phyloP scores from a whole-genome alignment of 1,284 basidiomycete species.

The Cutaneotrichosporon arboriforme region DNA sequence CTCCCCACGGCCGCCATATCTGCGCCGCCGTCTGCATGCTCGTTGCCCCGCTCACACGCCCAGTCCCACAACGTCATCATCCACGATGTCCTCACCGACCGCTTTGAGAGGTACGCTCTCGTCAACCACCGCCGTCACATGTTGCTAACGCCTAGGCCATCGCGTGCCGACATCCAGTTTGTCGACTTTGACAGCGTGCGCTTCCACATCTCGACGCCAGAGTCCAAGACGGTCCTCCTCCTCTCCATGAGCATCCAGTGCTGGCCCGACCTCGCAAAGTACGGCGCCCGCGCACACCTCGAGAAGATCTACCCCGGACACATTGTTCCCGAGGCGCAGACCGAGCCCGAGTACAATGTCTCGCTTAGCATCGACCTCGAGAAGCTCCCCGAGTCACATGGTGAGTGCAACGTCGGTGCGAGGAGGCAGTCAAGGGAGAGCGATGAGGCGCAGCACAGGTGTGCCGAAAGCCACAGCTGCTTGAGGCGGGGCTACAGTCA shows the following conservation, averaged over 20 bases:
- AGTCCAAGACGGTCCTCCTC: conserved; percentile 68
- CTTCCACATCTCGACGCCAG: conserved; percentile 84
- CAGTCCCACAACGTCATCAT: conserved; percentile 90
- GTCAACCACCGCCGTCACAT: background rate
- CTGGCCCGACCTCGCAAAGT: conserved; percentile 86
- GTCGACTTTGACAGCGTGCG: conserved; percentile 97
- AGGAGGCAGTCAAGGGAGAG: background rate
- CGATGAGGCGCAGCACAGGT: too few species aligned
- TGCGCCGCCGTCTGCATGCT: too few species aligned
- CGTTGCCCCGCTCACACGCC: background rate
- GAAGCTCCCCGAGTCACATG: conserved; percentile 67
- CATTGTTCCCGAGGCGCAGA: conserved; percentile 45
- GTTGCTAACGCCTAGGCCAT: conserved; percentile 57
- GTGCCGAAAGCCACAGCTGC: too few species aligned
- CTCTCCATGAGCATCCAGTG: conserved; percentile 97
- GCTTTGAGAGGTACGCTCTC: conserved; percentile 68
- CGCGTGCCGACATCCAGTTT: conserved; percentile 86
- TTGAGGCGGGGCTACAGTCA: too few species aligned
- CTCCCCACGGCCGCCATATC: background rate
- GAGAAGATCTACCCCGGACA: conserved; percentile 76
- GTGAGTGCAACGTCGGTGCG: conserved; percentile 58
- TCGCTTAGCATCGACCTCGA: conserved; percentile 83
- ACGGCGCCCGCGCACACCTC: conserved; percentile 78
- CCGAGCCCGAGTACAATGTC: conserved; percentile 83
- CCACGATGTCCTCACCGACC: conserved; percentile 82